A percentile compares a stretch with the other conserved stretches of the same genome.
Evolutionary conservation across 257 asterid genomes (phyloP).

Genomic region (Plantago major): DNA sequence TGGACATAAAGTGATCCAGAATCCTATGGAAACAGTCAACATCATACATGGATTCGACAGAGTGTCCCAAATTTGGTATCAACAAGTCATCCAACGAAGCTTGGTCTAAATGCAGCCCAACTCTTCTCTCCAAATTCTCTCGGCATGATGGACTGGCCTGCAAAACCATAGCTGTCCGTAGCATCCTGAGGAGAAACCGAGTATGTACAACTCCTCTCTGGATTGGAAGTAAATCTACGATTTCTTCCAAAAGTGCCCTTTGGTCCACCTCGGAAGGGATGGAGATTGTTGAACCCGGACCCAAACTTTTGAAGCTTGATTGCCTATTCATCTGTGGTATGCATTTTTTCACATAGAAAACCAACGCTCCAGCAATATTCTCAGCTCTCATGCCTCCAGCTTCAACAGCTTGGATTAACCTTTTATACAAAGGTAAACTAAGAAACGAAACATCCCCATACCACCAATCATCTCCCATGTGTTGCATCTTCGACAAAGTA

Average conservation of each 20-base stretch:
- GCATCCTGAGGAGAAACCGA: constrained; percentile 66
- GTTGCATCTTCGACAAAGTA: constrained; percentile 20
- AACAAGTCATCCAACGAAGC: constrained; percentile 66
- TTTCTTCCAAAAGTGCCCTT: constrained; percentile 67
- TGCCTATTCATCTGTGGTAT: constrained; percentile 78
- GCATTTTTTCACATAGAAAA: constrained; percentile 70
- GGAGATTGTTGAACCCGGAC: constrained; percentile 40
- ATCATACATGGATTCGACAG: constrained; percentile 68
- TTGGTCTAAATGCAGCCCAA: constrained; percentile 75
- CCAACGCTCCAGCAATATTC: constrained; percentile 60
- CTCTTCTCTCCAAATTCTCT: constrained; percentile 65
- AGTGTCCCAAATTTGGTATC: constrained; percentile 60
- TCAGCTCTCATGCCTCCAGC: constrained; percentile 60
- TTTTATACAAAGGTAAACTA: constrained; percentile 52
- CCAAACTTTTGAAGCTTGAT: constrained; percentile 58
- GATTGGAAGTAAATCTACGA: constrained; percentile 60
- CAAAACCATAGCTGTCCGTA: constrained; percentile 61
- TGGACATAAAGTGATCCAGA: constrained; percentile 67
- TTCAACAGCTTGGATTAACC: constrained; percentile 68
- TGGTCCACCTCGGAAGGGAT: constrained; percentile 83
- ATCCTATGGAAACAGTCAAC: constrained; percentile 88
- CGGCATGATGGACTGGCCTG: constrained; percentile 60
- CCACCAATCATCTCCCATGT: constrained; percentile 70
- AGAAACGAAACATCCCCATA: constrained; percentile 81
- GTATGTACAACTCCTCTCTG: constrained; percentile 62